Evolutionary conservation across 2,329 filamentous ascomycete species (phyloP).

Genomic region (Rachicladosporium sp.): DNA sequence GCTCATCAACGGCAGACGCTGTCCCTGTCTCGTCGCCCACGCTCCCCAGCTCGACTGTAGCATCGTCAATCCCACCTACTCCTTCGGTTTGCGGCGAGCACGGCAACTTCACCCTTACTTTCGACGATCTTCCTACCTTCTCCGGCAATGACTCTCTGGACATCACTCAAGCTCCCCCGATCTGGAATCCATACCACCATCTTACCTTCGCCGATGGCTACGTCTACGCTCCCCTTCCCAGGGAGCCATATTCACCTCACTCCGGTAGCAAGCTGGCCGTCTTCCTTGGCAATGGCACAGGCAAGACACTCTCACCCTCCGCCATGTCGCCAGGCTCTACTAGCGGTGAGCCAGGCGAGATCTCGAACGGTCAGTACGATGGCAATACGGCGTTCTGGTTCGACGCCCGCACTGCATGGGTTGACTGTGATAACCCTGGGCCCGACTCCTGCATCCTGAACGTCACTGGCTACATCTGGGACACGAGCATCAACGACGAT

Average conservation of each 20-base stretch:
- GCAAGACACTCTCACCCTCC: conserved; percentile 4
- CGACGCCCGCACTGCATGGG: conserved; percentile 33
- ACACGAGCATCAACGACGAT: conserved; percentile 22
- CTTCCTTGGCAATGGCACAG: conserved; percentile 25
- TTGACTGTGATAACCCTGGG: conserved; percentile 36
- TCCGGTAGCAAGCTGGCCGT: conserved; percentile 37
- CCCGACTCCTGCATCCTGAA: conserved; percentile 30
- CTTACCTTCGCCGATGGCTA: conserved; percentile 40
- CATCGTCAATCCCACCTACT: conserved; percentile 3
- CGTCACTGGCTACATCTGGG: conserved; percentile 35
- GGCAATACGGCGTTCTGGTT: conserved; percentile 38
- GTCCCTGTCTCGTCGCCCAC: background rate
- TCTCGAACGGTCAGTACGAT: conserved; percentile 34
- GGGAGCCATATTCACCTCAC: conserved; percentile 31
- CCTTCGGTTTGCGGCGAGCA: conserved; percentile 29
- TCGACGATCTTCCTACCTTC: conserved; percentile 26
- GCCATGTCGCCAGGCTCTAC: conserved; percentile 12
- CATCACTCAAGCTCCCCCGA: conserved; percentile 25
- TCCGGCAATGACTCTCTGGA: conserved; percentile 20
- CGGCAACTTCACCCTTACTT: conserved; percentile 30
- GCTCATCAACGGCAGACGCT: background rate
- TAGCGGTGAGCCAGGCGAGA: conserved; percentile 29
- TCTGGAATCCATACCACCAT: conserved; percentile 39
- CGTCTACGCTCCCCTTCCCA: conserved; percentile 34
- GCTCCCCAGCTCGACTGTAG: background rate